Evolutionary conservation across 2,329 filamentous ascomycete genomes (phyloP).

Genomic region (Aspergillus novoparasiticus): DNA sequence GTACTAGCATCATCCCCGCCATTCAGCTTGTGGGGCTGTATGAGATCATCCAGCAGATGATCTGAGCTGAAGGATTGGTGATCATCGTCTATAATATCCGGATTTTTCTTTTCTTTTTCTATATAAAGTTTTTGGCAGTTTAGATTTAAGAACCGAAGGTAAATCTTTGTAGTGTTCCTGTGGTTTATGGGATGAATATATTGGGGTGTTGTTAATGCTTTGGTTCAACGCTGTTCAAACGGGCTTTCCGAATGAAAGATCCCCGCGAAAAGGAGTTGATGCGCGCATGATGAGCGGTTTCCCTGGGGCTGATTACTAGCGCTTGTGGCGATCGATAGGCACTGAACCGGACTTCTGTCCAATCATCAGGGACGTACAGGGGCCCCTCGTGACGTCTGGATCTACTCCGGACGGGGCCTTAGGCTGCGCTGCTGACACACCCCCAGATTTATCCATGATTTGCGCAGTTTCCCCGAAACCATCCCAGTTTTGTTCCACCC

Average conservation of each 20-base stretch:
- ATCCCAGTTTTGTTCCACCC: neutral
- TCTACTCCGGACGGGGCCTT: slow-evolving; percentile 1
- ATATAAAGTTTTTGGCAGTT: neutral
- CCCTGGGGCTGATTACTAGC: neutral
- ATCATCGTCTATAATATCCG: neutral
- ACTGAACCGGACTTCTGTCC: neutral
- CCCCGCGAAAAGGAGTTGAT: neutral
- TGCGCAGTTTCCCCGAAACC: neutral
- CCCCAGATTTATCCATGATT: neutral
- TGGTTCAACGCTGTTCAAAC: neutral
- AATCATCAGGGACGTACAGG: neutral
- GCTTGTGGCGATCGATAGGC: neutral
- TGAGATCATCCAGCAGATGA: slow-evolving; percentile 1
- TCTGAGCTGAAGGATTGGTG: neutral
- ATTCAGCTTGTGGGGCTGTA: neutral
- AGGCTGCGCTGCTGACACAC: slow-evolving; percentile 4
- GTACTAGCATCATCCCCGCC: neutral
- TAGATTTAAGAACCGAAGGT: neutral
- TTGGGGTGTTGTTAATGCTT: neutral
- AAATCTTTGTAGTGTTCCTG: neutral
- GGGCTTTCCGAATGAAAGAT: neutral
- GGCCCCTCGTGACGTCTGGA: slow-evolving; percentile 8
- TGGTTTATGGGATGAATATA: neutral
- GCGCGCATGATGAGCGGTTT: neutral
- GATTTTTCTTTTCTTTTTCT: neutral